Percentiles rank a stretch among this genome's conserved stretches.
Conservation (phyloP, 140 eudicot species). For the Flaveria floridana region DNA sequence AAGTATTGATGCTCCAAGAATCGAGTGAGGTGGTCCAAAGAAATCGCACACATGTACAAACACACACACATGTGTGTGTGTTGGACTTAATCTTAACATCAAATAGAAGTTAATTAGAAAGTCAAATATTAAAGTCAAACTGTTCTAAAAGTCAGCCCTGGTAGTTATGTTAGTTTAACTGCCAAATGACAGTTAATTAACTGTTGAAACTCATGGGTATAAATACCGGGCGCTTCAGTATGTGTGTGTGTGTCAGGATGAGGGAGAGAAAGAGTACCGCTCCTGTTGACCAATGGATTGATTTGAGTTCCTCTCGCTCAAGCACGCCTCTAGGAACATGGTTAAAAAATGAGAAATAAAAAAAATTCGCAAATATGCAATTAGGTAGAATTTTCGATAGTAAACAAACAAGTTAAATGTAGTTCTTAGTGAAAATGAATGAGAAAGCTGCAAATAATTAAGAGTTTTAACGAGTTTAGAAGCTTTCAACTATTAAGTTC, state of each 20-base stretch:
- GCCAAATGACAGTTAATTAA: too few relatives aligned
- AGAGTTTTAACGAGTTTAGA: not conserved
- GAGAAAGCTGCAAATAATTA: not conserved
- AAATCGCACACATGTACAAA: too few relatives aligned
- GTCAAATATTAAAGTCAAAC: too few relatives aligned
- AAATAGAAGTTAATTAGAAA: too few relatives aligned
- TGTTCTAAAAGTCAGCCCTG: too few relatives aligned
- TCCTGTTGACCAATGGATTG: constrained; percentile 78
- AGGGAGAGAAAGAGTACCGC: constrained; percentile 43
- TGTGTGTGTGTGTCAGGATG: not conserved
- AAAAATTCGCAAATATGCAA: not conserved
- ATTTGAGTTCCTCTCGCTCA: constrained; percentile 71
- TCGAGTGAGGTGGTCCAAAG: too few relatives aligned
- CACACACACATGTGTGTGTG: too few relatives aligned
- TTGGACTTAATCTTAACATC: too few relatives aligned
- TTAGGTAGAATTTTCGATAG: constrained; percentile 9
- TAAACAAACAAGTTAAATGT: constrained; percentile 2
- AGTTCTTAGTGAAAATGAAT: not conserved
- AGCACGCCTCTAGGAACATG: constrained; percentile 52
- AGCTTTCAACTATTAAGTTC: constrained; percentile 2
- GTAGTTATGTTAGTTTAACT: too few relatives aligned
- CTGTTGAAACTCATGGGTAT: too few relatives aligned
- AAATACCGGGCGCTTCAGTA: too few relatives aligned
- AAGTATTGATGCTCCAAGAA: too few relatives aligned
- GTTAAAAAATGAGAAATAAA: constrained; percentile 38